Percentiles rank a stretch among this genome's conserved stretches.
Conservation (phyloP, 2,329 filamentous ascomycete genomes). For the Alternaria postmessia region DNA sequence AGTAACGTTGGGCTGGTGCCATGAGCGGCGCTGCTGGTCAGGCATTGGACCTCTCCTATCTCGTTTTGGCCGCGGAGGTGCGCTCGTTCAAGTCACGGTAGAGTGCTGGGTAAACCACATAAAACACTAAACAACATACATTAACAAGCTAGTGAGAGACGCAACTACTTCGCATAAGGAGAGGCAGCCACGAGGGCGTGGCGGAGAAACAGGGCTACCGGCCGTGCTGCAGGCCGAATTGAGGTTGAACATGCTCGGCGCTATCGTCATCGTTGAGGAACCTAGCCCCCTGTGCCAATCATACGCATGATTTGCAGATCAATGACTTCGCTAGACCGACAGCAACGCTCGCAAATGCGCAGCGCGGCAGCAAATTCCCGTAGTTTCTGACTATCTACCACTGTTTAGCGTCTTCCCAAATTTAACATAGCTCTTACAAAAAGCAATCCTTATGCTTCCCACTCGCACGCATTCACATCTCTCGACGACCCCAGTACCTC, state of each 20-base stretch:
- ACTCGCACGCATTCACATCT: background rate
- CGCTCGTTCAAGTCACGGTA: conserved; percentile 21
- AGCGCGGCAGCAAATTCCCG: background rate
- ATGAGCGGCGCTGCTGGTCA: conserved; percentile 39
- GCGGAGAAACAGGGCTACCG: conserved; percentile 23
- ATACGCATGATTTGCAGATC: conserved; percentile 10
- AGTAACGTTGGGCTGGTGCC: conserved; percentile 45
- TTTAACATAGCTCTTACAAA: background rate
- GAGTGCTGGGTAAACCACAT: conserved; percentile 17
- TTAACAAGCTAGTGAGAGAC: conserved; percentile 10
- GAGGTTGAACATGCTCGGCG: no score
- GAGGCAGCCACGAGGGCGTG: conserved; percentile 26
- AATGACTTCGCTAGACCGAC: conserved; percentile 1
- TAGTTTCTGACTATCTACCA: background rate
- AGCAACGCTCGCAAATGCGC: background rate
- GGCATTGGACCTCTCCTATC: conserved; percentile 40
- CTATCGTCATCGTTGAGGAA: conserved; percentile 16
- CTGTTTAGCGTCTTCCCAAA: background rate
- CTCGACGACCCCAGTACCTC: background rate
- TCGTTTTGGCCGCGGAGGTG: conserved; percentile 24
- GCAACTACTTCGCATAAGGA: conserved; percentile 20
- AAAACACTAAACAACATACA: conserved; percentile 27
- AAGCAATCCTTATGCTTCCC: background rate
- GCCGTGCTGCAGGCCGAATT: background rate
- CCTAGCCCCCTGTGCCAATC: conserved; percentile 36